These are phyloP conservation scores for Aureobasidium sp. DNA, from an alignment of 2,329 filamentous ascomycete species.

Conservation along the genomic window DNA sequence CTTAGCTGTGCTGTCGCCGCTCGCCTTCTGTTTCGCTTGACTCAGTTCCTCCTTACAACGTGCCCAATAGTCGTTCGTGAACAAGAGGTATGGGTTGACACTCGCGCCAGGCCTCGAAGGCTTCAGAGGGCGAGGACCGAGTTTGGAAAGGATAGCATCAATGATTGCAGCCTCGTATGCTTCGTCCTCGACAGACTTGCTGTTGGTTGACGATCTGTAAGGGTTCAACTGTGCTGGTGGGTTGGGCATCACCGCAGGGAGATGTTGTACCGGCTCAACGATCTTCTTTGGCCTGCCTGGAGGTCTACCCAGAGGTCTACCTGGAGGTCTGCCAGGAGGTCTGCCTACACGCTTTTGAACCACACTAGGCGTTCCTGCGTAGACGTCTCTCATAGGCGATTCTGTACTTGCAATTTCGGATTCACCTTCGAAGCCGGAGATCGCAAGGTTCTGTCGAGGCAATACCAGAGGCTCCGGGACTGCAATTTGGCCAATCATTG, in stretches of 20 bases:
- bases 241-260: constrained; percentile 11
- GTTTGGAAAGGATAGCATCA: constrained; percentile 48
- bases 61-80: constrained; percentile 68
- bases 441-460: constrained; percentile 45
- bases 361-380: neutral
- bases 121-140: constrained; percentile 68
- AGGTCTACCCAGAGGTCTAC: constrained; percentile 1
- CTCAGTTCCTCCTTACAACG: constrained; percentile 59
- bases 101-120: constrained; percentile 58
- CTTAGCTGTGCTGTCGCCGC: constrained; percentile 62
- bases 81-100: constrained; percentile 86
- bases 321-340: neutral
- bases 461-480: constrained; percentile 69
- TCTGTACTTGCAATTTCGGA: neutral
- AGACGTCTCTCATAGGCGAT: neutral
- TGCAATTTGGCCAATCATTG: constrained; percentile 72
- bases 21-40: constrained; percentile 56
- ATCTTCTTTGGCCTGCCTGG: constrained; percentile 16
- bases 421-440: constrained; percentile 29
- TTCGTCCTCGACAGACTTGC: constrained; percentile 30
- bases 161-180: constrained; percentile 53
- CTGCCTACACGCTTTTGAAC: neutral
- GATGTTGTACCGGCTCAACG: constrained; percentile 6
- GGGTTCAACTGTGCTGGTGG: constrained; percentile 10
- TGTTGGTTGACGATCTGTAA: constrained; percentile 17